Evolutionary conservation across 1,139 yeast species (phyloP).

Genomic region (Diutina mesorugosa): DNA sequence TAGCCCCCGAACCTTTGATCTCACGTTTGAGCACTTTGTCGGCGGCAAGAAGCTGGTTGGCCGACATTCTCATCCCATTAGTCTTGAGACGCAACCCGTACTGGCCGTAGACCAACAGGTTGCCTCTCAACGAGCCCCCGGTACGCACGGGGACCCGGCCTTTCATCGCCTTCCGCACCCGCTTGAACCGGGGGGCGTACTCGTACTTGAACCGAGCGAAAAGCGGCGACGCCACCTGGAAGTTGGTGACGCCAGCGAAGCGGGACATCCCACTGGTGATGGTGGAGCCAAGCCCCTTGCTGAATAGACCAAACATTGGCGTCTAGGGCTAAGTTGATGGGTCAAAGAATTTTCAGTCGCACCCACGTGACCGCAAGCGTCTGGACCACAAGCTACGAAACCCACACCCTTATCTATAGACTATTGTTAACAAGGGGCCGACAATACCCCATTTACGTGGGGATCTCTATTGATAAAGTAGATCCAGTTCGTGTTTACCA

Average conservation of each 20-base stretch:
- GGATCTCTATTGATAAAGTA: too few species aligned
- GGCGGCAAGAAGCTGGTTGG: slow-evolving; percentile 84
- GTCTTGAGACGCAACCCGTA: slow-evolving; percentile 81
- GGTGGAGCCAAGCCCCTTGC: slow-evolving; percentile 1
- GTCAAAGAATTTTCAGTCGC: background rate
- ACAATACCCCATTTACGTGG: too few species aligned
- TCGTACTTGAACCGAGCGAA: slow-evolving; percentile 55
- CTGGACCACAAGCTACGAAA: too few species aligned
- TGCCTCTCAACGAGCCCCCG: slow-evolving; percentile 90
- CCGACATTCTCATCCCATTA: slow-evolving; percentile 79
- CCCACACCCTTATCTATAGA: too few species aligned
- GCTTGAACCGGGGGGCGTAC: slow-evolving; percentile 72
- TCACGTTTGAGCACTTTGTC: slow-evolving; percentile 75
- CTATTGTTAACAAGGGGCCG: too few species aligned
- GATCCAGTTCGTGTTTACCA: too few species aligned
- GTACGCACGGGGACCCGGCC: slow-evolving; percentile 92
- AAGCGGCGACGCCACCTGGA: background rate
- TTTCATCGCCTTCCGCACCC: slow-evolving; percentile 72
- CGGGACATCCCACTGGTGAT: background rate
- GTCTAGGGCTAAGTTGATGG: background rate
- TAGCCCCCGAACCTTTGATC: slow-evolving; percentile 61
- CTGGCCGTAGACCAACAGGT: slow-evolving; percentile 65
- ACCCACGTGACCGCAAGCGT: background rate
- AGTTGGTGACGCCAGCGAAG: background rate
- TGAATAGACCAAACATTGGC: background rate